Evolutionary conservation across 495 filamentous ascomycete genomes (phyloP).

Genomic region (Patellaria atrata): DNA sequence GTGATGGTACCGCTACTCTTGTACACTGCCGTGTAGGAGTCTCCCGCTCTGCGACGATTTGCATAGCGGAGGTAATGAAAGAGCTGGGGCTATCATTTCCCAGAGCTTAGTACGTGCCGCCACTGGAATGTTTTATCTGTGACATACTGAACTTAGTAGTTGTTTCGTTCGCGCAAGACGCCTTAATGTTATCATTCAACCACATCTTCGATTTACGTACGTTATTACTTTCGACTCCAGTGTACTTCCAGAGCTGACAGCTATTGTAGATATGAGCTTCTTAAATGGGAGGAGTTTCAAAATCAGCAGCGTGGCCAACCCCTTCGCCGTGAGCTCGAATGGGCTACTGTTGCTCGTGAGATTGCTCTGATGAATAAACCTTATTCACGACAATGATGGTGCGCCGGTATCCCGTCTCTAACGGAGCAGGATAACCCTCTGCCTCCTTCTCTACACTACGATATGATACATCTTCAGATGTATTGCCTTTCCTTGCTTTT

Average conservation of each 20-base stretch:
- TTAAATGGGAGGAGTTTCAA: constrained; percentile 85
- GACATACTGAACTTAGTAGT: constrained; percentile 21
- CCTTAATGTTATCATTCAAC: constrained; percentile 63
- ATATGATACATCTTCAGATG: too few species aligned
- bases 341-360: constrained; percentile 75
- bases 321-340: constrained; percentile 69
- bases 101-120: constrained; percentile 38
- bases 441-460: too few species aligned
- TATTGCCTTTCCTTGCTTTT: too few species aligned
- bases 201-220: constrained; percentile 54
- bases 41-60: constrained; percentile 88
- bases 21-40: constrained; percentile 96
- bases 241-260: not conserved
- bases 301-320: constrained; percentile 31
- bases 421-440: too few species aligned
- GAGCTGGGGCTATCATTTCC: constrained; percentile 23
- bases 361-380: constrained; percentile 92
- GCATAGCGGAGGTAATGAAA: constrained; percentile 95
- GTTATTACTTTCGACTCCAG: constrained; percentile 8
- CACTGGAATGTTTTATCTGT: constrained; percentile 1
- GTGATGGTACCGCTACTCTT: constrained; percentile 66
- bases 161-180: constrained; percentile 89
- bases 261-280: constrained; percentile 43
- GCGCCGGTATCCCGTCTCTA: too few species aligned
- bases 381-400: constrained; percentile 43